Base-by-base conservation (phyloP, 768 basidiomycete genomes). In the Tricholomella constricta region DNA sequence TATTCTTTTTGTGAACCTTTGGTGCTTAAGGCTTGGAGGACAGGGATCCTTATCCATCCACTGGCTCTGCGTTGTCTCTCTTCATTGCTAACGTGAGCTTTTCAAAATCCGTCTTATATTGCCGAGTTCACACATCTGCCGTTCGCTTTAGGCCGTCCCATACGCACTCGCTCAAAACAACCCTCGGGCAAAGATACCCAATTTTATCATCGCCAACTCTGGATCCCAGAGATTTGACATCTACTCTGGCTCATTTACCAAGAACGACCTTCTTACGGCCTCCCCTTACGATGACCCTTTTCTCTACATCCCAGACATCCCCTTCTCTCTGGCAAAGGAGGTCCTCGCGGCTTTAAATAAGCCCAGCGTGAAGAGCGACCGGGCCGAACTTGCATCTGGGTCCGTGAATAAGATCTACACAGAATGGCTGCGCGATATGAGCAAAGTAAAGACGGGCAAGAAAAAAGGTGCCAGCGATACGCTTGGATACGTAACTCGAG, bases 261-360 rank as follows among this genome's bases (percentile, higher is more conserved):
- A 83, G 66, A 89, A 92, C 65, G 90, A 94, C 66, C 85, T 91
- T 59, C 77, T 92, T 40, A 88, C 88, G 0, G 80, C 81, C 1
- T 84, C 81, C 6, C 89, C 91, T 0, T 94, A 88, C 63, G 66
- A 71, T 0, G 83, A 91, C 62, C 54, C 72, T 8, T 89, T 90
- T 74, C 55, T 80, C 19, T 91, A 77, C 67, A 77, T 91, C 51
- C 69, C 84, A 5, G 70, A 79, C 38, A 72, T 91, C 31, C 65
- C 78, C 0, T 66, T 80, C 14, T 64, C 69, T 22, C 65, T 80
- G 27, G 89, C 85, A 4, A 77, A 70, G 12, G 65, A 77, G 54
- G 79, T 88, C 0, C 68, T 89, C 2, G 73, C 80, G 0, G 60
- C 71, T 10, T 66, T 89, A 51, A 86, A 88, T 63, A 52, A 71